Conservation (phyloP, 2,329 filamentous ascomycete species). For the Monosporascus ibericus region DNA sequence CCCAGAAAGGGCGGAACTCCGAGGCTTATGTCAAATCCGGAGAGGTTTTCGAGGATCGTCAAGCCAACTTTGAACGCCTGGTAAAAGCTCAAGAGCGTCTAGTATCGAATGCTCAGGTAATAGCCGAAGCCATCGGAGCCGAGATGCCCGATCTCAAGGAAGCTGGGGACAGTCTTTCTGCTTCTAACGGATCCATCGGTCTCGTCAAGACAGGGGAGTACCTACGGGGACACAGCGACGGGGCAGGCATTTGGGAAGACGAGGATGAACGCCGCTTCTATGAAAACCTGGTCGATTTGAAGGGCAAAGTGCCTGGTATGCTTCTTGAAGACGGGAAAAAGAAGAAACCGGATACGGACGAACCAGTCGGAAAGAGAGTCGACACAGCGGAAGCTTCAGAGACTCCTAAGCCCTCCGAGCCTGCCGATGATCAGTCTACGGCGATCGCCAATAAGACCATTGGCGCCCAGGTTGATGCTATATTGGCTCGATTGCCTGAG, state of each 20-base stretch:
- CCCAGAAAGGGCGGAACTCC: slow-evolving; percentile 87
- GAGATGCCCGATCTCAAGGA: slow-evolving; percentile 95
- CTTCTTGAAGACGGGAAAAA: slow-evolving; percentile 92
- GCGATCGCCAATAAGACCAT: slow-evolving; percentile 97
- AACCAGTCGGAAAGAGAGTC: slow-evolving; percentile 71
- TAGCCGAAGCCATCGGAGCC: slow-evolving; percentile 79
- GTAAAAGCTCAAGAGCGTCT: slow-evolving; percentile 88
- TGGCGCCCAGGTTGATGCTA: slow-evolving; percentile 88
- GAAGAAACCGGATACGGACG: slow-evolving; percentile 78
- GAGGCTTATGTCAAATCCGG: slow-evolving; percentile 98
- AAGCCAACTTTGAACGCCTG: slow-evolving; percentile 91
- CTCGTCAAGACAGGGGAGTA: slow-evolving; percentile 93
- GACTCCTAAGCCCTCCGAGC: slow-evolving; percentile 42
- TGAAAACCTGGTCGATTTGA: slow-evolving; percentile 90
- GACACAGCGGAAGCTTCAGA: slow-evolving; percentile 48
- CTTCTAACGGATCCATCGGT: slow-evolving; percentile 74
- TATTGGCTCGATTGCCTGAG: slow-evolving; percentile 83
- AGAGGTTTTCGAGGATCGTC: slow-evolving; percentile 95
- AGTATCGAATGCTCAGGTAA: slow-evolving; percentile 79
- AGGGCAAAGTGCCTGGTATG: slow-evolving; percentile 91
- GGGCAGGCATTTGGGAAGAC: slow-evolving; percentile 95
- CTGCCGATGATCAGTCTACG: slow-evolving; percentile 77
- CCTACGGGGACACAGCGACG: slow-evolving; percentile 80
- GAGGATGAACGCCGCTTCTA: slow-evolving; percentile 98
- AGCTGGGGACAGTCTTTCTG: slow-evolving; percentile 62